phyloP scores from a whole-genome alignment of 1,284 basidiomycete genomes.

The Thelephora terrestris region DNA sequence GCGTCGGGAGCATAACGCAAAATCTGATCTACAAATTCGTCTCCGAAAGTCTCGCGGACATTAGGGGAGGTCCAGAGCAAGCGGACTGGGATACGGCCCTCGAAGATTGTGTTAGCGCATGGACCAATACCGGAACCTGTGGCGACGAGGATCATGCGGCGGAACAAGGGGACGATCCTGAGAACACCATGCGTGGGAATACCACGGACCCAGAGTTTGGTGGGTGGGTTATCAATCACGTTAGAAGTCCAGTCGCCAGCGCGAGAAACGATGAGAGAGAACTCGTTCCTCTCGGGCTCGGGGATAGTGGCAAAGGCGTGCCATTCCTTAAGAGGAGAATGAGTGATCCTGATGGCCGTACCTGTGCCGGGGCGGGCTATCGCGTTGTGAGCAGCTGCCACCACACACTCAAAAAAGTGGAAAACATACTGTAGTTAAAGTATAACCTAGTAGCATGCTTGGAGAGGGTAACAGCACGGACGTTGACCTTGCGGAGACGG shows the following conservation, averaged over 20 bases:
- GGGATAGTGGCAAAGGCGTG: slow-evolving; percentile 49
- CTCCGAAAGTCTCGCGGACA: slow-evolving; percentile 48
- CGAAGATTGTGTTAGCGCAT: slow-evolving; percentile 44
- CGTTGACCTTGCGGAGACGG: slow-evolving; percentile 41
- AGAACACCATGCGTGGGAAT: slow-evolving; percentile 51
- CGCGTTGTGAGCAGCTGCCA: not conserved
- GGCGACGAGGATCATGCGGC: slow-evolving; percentile 47
- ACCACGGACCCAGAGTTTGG: slow-evolving; percentile 47
- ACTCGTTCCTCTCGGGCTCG: slow-evolving; percentile 41
- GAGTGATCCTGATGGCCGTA: slow-evolving; percentile 44
- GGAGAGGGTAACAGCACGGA: slow-evolving; percentile 42
- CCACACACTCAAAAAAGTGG: not conserved
- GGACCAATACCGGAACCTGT: slow-evolving; percentile 56
- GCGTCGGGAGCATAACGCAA: slow-evolving; percentile 41
- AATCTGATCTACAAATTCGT: slow-evolving; percentile 46
- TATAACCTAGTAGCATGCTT: slow-evolving; percentile 46
- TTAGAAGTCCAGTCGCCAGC: slow-evolving; percentile 54
- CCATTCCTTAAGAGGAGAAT: slow-evolving; percentile 47
- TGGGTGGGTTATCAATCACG: slow-evolving; percentile 41
- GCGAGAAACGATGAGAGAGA: slow-evolving; percentile 44
- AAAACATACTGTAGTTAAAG: slow-evolving; percentile 39
- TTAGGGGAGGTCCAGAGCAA: slow-evolving; percentile 53
- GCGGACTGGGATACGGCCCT: slow-evolving; percentile 38
- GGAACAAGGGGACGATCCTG: slow-evolving; percentile 46
- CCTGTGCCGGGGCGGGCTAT: slow-evolving; percentile 38